Percentiles rank a stretch among this genome's conserved stretches.
These are phyloP conservation scores for Spiraea crenata DNA, from an alignment of 331 rosid genomes.

Conservation along the genomic window DNA sequence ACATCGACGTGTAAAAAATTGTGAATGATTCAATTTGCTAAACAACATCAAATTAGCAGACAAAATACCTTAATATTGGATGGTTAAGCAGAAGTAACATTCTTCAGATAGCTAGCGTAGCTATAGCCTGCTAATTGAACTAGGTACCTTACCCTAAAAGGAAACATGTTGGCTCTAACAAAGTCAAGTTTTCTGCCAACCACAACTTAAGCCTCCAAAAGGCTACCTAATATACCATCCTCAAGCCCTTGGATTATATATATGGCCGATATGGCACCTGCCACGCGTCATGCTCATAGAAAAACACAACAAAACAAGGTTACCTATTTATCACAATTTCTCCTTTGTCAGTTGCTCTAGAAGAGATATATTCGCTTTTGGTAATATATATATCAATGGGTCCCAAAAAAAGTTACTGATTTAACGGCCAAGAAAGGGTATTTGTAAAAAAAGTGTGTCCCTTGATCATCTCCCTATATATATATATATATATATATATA, in stretches of 20 bases:
- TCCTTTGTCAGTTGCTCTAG: too few relatives aligned
- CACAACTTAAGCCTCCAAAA: neutral
- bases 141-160: neutral
- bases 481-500: too few relatives aligned
- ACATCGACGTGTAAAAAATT: neutral
- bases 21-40: constrained; percentile 18
- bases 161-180: neutral
- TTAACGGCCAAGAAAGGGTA: too few relatives aligned
- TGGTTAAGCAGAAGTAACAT: neutral
- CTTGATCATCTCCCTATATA: too few relatives aligned
- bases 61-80: neutral
- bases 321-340: too few relatives aligned
- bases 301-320: too few relatives aligned
- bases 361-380: too few relatives aligned
- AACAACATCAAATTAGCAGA: constrained; percentile 11
- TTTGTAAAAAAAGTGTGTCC: too few relatives aligned
- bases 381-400: too few relatives aligned
- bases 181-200: neutral
- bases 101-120: neutral
- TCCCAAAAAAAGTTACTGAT: too few relatives aligned
- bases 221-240: too few relatives aligned
- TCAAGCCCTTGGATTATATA: too few relatives aligned
- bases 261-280: neutral
- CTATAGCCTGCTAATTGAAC: neutral
- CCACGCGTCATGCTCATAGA: constrained; percentile 30